A percentile compares a stretch with the other conserved stretches of the same genome.
phyloP scores from a whole-genome alignment of 2,329 filamentous ascomycete species.

The Lachnellula subtilissima region DNA sequence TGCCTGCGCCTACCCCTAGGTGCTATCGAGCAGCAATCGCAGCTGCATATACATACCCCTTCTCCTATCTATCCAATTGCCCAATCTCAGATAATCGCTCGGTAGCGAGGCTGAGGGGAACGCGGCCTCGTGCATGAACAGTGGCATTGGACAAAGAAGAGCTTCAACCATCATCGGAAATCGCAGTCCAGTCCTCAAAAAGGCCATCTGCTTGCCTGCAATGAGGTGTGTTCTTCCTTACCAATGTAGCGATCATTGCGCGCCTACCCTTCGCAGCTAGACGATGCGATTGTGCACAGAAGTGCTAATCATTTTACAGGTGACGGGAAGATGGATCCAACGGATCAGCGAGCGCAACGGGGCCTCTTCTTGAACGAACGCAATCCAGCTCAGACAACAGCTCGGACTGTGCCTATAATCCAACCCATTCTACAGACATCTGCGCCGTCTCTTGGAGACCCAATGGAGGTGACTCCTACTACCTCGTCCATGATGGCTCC shows the following conservation, averaged over 20 bases:
- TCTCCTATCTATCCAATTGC: neutral
- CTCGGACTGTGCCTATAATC: conserved; percentile 51
- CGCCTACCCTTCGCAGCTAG: conserved; percentile 1
- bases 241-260: conserved; percentile 2
- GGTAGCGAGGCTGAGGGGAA: conserved; percentile 28
- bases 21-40: neutral
- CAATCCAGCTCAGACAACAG: conserved; percentile 20
- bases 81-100: conserved; percentile 10
- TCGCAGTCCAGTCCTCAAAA: conserved; percentile 2
- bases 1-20: neutral
- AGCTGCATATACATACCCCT: neutral
- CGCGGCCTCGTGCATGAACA: conserved; percentile 17
- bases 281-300: conserved; percentile 4
- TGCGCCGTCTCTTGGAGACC: conserved; percentile 51
- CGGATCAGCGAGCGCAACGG: conserved; percentile 28
- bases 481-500: conserved; percentile 38
- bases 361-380: conserved; percentile 24
- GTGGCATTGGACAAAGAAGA: conserved; percentile 24
- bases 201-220: conserved; percentile 15
- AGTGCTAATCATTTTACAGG: conserved; percentile 21
- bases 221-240: conserved; percentile 26
- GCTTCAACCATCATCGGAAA: conserved; percentile 15
- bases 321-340: conserved; percentile 29
- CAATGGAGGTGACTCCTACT: conserved; percentile 56
- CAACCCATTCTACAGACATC: conserved; percentile 55